phyloP scores from a whole-genome alignment of 1,139 yeast species.

The Lodderomyces margitis region DNA sequence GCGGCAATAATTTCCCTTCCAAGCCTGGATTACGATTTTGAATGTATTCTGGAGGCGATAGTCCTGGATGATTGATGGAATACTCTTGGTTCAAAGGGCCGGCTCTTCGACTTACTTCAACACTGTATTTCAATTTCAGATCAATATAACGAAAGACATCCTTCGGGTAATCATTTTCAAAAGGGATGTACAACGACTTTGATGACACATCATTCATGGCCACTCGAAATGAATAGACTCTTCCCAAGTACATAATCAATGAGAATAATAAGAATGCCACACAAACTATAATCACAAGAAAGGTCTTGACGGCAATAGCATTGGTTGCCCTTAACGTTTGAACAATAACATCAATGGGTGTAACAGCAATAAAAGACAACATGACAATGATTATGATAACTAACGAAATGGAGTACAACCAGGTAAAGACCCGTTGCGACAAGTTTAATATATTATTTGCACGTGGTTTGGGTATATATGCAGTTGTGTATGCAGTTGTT shows the following conservation, averaged over 20 bases:
- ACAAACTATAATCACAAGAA: slow-evolving; percentile 73
- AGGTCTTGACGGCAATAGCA: slow-evolving; percentile 57
- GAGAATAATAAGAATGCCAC: slow-evolving; percentile 56
- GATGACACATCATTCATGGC: slow-evolving; percentile 75
- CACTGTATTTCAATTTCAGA: slow-evolving; percentile 44
- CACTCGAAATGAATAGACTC: slow-evolving; percentile 60
- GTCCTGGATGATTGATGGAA: slow-evolving; percentile 61
- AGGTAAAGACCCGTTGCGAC: slow-evolving; percentile 40
- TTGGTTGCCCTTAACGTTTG: slow-evolving; percentile 54
- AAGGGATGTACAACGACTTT: slow-evolving; percentile 61
- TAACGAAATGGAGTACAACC: slow-evolving; percentile 59
- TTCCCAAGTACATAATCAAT: slow-evolving; percentile 43
- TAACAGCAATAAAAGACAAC: slow-evolving; percentile 58
- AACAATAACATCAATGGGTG: slow-evolving; percentile 73
- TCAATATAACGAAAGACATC: slow-evolving; percentile 37
- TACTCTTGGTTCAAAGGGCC: slow-evolving; percentile 44
- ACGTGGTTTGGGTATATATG: background rate
- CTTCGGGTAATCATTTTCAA: slow-evolving; percentile 60
- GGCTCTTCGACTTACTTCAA: slow-evolving; percentile 46
- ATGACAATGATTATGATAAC: slow-evolving; percentile 49
- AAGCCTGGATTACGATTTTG: slow-evolving; percentile 26
- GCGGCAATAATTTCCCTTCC: slow-evolving; percentile 47
- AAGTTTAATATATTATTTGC: slow-evolving; percentile 18
- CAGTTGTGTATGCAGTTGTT: slow-evolving; percentile 9
- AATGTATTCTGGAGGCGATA: slow-evolving; percentile 46